Base-by-base conservation (phyloP, 2,329 filamentous ascomycete genomes). In the Penicillium sp. region DNA sequence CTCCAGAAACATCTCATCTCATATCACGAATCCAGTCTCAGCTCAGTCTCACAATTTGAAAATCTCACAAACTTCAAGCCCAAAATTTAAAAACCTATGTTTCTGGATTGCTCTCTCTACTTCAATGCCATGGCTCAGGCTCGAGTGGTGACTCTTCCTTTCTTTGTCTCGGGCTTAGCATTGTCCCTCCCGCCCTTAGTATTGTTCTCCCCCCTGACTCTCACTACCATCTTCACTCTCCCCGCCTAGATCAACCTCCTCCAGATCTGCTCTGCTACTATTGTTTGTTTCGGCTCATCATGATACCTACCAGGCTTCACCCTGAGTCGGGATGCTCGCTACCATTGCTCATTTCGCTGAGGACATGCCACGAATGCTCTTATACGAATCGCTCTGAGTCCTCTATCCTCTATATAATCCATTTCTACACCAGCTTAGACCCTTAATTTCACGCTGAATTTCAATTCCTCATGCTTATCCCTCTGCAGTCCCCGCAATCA, bases 201-300 rank as follows among this genome's bases (percentile, higher is more conserved):
- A 42, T 42, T 42, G 37, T 42, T 42, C 21, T 42, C 14, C 21
- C 21, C 13, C 11, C 36, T n/a, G n/a, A 5, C 21, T 8, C 31
- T 49, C 40, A 37, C 44, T 14, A 19, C 34, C 9, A 5, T 33
- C 23, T 29, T 36, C 40, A 51, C 24, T 24, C 18, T 34, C 28
- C 24, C 14, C 26, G 34, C 34, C 45, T 14, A 36, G 28, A 14
- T 37, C 48, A 19, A 14, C 23, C 7, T 40, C 16, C 24, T 43
- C 23, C 39, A 26, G 23, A 14, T 26, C n/a, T 14, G 16, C 14
- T 18, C 23, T 16, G 19, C 13, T 39, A 33, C 13, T 56, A 69
- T 69, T 70, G 65, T 70, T 52, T 68, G 65, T 71, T 55, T 71
- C 64, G 58, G 59, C 54, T 48, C 47, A 54, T 14, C 23, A 59